Percentiles rank a stretch among this genome's conserved stretches.
Conservation (phyloP, 139 green algal species). For the Pseudopediastrum boryanum region DNA sequence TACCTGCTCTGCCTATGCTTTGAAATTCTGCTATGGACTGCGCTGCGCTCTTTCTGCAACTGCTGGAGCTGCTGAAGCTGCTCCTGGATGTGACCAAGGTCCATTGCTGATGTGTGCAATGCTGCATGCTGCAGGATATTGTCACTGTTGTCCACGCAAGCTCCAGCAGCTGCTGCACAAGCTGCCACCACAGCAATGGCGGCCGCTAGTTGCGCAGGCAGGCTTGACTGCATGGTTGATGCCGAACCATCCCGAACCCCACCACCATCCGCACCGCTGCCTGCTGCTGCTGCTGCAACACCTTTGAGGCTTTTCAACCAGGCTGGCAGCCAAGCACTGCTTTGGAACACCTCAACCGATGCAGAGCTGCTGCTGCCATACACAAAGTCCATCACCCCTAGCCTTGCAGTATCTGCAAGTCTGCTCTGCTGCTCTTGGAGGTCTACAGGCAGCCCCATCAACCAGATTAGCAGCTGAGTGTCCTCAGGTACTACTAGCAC, state of each 20-base stretch:
- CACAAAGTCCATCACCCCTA: not conserved
- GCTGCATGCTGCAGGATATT: not conserved
- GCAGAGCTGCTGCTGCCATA: not conserved
- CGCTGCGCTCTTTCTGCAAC: not conserved
- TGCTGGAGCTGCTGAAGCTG: not conserved
- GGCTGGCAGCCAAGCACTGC: too few relatives aligned
- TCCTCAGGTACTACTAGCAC: not conserved
- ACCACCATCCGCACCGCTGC: too few relatives aligned
- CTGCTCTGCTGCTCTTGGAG: too few relatives aligned
- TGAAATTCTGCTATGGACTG: too few relatives aligned
- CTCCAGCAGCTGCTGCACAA: not conserved
- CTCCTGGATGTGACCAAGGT: not conserved
- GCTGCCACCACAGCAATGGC: not conserved
- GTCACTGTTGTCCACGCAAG: not conserved
- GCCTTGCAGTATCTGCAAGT: not conserved
- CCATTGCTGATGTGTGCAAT: not conserved
- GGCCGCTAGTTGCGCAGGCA: slow-evolving; percentile 1
- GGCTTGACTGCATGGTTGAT: not conserved
- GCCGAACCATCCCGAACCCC: too few relatives aligned
- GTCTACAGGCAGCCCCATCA: not conserved
- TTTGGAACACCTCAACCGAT: slow-evolving; percentile 9
- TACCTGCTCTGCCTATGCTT: too few relatives aligned
- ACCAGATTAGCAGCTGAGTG: not conserved
- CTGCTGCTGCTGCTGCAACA: not conserved
- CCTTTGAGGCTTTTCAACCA: not conserved